Conservation (phyloP, 345 rosid species). For the Lumnitzera racemosa region DNA sequence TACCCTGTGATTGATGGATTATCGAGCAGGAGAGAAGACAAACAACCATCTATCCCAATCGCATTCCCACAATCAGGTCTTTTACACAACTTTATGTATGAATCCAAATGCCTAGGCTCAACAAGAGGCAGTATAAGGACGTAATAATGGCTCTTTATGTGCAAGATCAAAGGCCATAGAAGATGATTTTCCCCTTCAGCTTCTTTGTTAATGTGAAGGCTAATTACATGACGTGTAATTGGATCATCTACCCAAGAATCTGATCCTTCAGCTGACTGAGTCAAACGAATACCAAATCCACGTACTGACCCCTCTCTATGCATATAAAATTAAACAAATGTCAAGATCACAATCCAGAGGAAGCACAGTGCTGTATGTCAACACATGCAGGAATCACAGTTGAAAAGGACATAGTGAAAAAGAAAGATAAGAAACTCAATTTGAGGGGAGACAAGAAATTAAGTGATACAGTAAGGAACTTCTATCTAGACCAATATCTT, state of each 20-base stretch:
- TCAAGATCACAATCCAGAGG: not conserved
- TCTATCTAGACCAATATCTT: too few species aligned
- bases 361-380: not conserved
- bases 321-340: constrained; percentile 6
- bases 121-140: constrained; percentile 72
- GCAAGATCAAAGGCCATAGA: constrained; percentile 79
- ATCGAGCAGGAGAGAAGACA: constrained; percentile 79
- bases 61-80: constrained; percentile 81
- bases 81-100: constrained; percentile 38
- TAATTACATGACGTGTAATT: constrained; percentile 65
- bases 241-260: constrained; percentile 99
- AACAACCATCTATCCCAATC: constrained; percentile 51
- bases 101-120: constrained; percentile 58
- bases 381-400: not conserved
- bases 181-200: constrained; percentile 37
- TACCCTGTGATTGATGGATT: constrained; percentile 96
- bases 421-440: not conserved
- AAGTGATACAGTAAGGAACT: too few species aligned
- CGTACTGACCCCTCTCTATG: constrained; percentile 75
- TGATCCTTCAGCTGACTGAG: constrained; percentile 63
- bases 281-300: constrained; percentile 67
- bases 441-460: too few species aligned
- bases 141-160: constrained; percentile 47
- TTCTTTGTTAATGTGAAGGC: constrained; percentile 38
- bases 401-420: not conserved